phyloP scores from a whole-genome alignment of 768 basidiomycete species.

The Lyophyllum atratum region DNA sequence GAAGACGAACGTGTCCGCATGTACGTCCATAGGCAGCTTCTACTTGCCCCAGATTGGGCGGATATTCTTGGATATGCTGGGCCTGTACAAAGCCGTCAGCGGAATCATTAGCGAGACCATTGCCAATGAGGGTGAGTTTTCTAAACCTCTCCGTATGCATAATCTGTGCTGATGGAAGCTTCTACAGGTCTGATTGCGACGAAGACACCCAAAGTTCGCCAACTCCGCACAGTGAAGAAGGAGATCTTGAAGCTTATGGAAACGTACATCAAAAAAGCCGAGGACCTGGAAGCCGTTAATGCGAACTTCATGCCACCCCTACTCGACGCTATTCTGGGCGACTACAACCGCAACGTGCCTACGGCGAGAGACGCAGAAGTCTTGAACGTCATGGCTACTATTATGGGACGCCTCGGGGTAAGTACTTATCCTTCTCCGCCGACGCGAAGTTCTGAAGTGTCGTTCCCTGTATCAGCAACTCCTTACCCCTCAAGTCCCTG shows the following conservation, averaged over 20 bases:
- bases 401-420: conserved; percentile 86
- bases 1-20: conserved; percentile 98
- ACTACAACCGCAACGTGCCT: conserved; percentile 94
- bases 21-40: conserved; percentile 95
- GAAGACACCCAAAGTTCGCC: conserved; percentile 94
- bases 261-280: conserved; percentile 96
- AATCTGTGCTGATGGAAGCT: conserved; percentile 8
- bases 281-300: conserved; percentile 94
- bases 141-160: background rate
- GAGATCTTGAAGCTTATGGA: conserved; percentile 97
- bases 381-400: conserved; percentile 95
- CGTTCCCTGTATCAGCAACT: conserved; percentile 52
- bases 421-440: conserved; percentile 28
- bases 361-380: conserved; percentile 96
- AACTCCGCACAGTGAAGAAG: conserved; percentile 95
- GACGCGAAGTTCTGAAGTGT: conserved; percentile 13
- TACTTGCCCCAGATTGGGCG: conserved; percentile 97
- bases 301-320: conserved; percentile 91
- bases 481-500: conserved; percentile 90
- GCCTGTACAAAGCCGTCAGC: conserved; percentile 95
- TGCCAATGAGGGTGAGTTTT: conserved; percentile 69
- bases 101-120: conserved; percentile 95
- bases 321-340: conserved; percentile 95
- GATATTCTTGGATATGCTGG: conserved; percentile 97
- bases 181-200: conserved; percentile 82